Percentiles rank a stretch among this genome's conserved stretches.
Conservation (phyloP, 139 green algal genomes). For the Picochlorum costavermella region DNA sequence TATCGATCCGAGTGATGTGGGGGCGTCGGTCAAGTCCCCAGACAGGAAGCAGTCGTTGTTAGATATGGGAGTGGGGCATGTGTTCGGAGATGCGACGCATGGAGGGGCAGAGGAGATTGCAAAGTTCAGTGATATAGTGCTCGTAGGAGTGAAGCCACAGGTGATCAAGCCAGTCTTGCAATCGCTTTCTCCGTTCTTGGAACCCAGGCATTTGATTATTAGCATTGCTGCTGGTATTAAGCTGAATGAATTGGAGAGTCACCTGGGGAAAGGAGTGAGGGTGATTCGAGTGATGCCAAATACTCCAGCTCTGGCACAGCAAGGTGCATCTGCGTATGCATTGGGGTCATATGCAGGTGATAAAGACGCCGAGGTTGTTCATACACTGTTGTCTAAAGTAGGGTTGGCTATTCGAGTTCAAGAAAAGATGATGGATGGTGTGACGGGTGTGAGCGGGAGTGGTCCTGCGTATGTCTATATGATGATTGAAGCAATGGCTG, state of each 20-base stretch:
- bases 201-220: slow-evolving; percentile 54
- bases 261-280: slow-evolving; percentile 11
- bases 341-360: slow-evolving; percentile 24
- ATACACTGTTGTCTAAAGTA: slow-evolving; percentile 40
- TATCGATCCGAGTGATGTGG: slow-evolving; percentile 13
- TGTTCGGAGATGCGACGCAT: slow-evolving; percentile 10
- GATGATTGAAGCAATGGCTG: slow-evolving; percentile 63
- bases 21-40: not conserved
- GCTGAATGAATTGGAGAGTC: slow-evolving; percentile 31
- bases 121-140: slow-evolving; percentile 5
- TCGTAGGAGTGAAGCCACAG: slow-evolving; percentile 75
- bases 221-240: slow-evolving; percentile 89
- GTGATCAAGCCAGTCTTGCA: slow-evolving; percentile 56
- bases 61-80: slow-evolving; percentile 19
- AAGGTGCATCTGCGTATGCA: slow-evolving; percentile 28
- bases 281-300: slow-evolving; percentile 78
- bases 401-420: slow-evolving; percentile 36
- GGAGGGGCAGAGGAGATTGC: slow-evolving; percentile 11
- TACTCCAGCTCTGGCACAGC: slow-evolving; percentile 84
- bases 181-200: slow-evolving; percentile 41
- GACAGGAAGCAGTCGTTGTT: slow-evolving; percentile 22
- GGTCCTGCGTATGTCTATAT: slow-evolving; percentile 91
- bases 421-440: slow-evolving; percentile 79
- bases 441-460: slow-evolving; percentile 81
- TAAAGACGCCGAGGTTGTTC: slow-evolving; percentile 51